These are phyloP conservation scores for Neophaeococcomyces aloes DNA, from an alignment of 2,329 filamentous ascomycete genomes.

Conservation along the genomic window DNA sequence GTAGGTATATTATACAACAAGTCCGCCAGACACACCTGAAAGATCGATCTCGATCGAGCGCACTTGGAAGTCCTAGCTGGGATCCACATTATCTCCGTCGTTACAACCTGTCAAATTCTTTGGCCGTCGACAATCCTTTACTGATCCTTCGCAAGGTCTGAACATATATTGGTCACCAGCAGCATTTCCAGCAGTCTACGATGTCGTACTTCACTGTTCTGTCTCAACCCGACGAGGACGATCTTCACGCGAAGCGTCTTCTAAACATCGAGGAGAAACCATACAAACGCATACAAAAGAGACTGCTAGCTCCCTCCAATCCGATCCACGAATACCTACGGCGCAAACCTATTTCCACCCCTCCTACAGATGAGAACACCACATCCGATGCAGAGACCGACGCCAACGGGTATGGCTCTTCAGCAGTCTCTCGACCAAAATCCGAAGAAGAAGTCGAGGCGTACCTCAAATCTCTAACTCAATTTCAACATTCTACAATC, in stretches of 20 bases:
- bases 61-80: no score
- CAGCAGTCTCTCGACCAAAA: not conserved
- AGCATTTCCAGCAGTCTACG: not conserved
- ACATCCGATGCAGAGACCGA: conserved; percentile 34
- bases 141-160: no score
- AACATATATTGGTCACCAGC: not conserved
- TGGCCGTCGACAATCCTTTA: no score
- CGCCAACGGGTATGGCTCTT: conserved; percentile 32
- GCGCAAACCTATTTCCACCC: conserved; percentile 45
- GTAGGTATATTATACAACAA: not conserved
- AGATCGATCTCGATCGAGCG: not conserved
- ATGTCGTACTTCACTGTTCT: conserved; percentile 3
- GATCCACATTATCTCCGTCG: no score
- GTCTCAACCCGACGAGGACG: conserved; percentile 39
- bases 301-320: conserved; percentile 59
- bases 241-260: conserved; percentile 77
- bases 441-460: conserved; percentile 9
- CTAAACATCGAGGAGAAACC: conserved; percentile 86
- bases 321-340: conserved; percentile 37
- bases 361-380: conserved; percentile 32
- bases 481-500: conserved; percentile 70
- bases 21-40: not conserved
- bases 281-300: conserved; percentile 78
- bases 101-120: no score
- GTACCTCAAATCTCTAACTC: conserved; percentile 40